phyloP scores from a whole-genome alignment of 2,329 filamentous ascomycete species.

The Diaporthe ilicicola region DNA sequence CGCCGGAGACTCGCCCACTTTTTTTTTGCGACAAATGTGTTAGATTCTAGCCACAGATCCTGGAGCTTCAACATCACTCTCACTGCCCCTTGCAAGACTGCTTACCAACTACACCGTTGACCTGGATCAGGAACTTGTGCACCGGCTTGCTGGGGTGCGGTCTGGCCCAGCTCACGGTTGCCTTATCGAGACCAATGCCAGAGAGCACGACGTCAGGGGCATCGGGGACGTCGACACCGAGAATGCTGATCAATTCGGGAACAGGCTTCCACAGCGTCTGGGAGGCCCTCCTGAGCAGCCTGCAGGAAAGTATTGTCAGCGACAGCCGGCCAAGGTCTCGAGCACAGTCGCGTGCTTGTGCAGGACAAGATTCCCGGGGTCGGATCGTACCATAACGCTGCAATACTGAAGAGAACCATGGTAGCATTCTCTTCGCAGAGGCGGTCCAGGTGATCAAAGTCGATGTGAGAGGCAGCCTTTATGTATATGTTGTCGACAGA shows the following conservation, averaged over 20 bases:
- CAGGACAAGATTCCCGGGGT: constrained; percentile 14
- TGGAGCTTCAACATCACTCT: constrained; percentile 36
- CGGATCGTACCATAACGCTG: constrained; percentile 59
- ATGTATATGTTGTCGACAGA: constrained; percentile 46
- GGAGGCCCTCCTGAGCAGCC: constrained; percentile 86
- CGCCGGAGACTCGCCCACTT: constrained; percentile 83
- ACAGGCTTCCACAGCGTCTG: constrained; percentile 92
- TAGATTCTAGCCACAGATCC: constrained; percentile 5
- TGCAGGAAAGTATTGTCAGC: constrained; percentile 45
- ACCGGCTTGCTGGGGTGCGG: constrained; percentile 73
- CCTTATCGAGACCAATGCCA: constrained; percentile 85
- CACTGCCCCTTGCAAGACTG: constrained; percentile 27
- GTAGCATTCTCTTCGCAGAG: constrained; percentile 59
- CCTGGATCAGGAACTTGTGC: constrained; percentile 88
- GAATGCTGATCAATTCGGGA: constrained; percentile 86
- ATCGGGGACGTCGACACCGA: constrained; percentile 93
- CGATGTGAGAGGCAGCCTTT: constrained; percentile 49
- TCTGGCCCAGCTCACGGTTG: constrained; percentile 90
- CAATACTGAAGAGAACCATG: constrained; percentile 63
- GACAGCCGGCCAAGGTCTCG: background rate
- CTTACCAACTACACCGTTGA: constrained; percentile 91
- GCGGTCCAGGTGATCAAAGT: constrained; percentile 57
- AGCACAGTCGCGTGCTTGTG: constrained; percentile 6
- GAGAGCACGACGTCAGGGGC: constrained; percentile 90
- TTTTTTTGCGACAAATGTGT: constrained; percentile 16